Base-by-base conservation (phyloP, 2,329 filamentous ascomycete species). In the Colletotrichum tofieldiae region DNA sequence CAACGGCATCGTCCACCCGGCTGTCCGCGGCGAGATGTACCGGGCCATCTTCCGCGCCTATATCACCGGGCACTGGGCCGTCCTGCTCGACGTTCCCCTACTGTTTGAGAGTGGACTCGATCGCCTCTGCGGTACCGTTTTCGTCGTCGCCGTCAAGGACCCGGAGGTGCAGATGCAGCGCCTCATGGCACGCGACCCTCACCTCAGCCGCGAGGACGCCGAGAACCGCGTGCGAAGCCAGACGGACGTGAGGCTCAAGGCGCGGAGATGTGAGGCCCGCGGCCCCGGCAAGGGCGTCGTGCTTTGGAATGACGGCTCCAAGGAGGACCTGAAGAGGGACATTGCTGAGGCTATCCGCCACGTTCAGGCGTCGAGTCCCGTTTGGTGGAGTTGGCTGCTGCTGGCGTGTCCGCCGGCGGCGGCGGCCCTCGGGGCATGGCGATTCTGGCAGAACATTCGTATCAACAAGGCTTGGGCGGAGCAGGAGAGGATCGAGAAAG, bases 1-100 rank as follows among this genome's bases (percentile, higher is more conserved):
- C 18, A 98, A 98, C 80, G 86, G 89, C 60, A 98, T 99, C 75
- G 94, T 98, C 62, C 96, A 99, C 81, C 96, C 96, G 0, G 95
- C 94, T 0, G 95, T 99, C 52, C 88, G 95, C 51, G 87, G 85
- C 79, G 94, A 93, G 81, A 96, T 98, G 88, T 94, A 94, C 81
- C 90, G 88, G 77, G 86, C 89, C 59, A 89, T 98, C 68, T 79
- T 94, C n/a, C 85, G 86, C 73, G 90, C 90, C 76, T 98, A 98
- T 78, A 67, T 96, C 18, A 83, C 83, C 1, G 96, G 96, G 0
- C 81, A 91, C 79, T 96, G 96, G 94, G 95, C 95, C 0, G 94
- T 98, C 5, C 93, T 99, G 45, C 87, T 98, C 20, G 96, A 99
- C 79, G 92, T 99, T 11, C 96, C 96, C 63, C 85, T 99, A 65